Evolutionary conservation across 257 asterid species (phyloP).

Genomic region (Buddleja alternifolia): DNA sequence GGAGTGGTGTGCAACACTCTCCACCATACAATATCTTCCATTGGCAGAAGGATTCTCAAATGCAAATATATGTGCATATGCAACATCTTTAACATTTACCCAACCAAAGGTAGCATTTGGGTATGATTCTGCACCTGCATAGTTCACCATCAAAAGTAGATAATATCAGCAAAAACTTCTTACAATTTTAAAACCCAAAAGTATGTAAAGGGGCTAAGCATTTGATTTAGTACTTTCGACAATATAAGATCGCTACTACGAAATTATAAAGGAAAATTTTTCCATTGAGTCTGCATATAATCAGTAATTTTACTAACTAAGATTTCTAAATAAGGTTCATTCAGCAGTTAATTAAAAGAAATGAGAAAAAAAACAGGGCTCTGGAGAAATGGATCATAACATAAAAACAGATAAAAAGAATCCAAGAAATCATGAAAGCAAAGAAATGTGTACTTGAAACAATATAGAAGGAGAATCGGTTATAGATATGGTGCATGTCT

Average conservation of each 20-base stretch:
- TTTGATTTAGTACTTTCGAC: constrained; percentile 1
- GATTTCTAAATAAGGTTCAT: not conserved
- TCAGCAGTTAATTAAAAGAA: not conserved
- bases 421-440: not conserved
- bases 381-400: not conserved
- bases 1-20: constrained; percentile 45
- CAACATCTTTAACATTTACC: constrained; percentile 60
- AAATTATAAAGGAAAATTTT: not conserved
- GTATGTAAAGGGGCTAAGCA: not conserved
- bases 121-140: constrained; percentile 54
- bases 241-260: not conserved
- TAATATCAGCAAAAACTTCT: not conserved
- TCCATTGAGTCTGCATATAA: not conserved
- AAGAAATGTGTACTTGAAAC: not conserved
- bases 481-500: not conserved
- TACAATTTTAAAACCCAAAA: constrained; percentile 4
- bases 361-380: not conserved
- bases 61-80: constrained; percentile 54
- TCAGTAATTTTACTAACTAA: constrained; percentile 3
- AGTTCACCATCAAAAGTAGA: constrained; percentile 22
- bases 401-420: not conserved
- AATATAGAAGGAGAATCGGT: not conserved
- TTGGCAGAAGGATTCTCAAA: constrained; percentile 52
- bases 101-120: constrained; percentile 49
- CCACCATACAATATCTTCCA: constrained; percentile 57